Base-by-base conservation (phyloP, 495 filamentous ascomycete species). In the Mytilinidion resinicola region DNA sequence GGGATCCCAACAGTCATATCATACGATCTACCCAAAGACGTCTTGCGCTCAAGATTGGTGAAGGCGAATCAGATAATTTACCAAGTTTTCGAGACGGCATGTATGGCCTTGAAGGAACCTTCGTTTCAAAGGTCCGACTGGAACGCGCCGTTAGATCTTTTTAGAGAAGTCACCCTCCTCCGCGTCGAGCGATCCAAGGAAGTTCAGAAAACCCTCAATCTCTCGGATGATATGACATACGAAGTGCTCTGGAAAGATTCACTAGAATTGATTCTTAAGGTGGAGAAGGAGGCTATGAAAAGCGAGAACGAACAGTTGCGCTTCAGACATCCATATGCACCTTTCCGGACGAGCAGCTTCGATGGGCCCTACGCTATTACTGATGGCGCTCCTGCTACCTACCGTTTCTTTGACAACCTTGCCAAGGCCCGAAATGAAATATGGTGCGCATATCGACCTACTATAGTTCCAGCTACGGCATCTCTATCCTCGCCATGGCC, bases 391-490 rank as follows among this genome's bases (percentile, higher is more conserved):
- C 39, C 55, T 1, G 52, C 62, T 1, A 57, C 57, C 1, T 61
- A 57, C 42, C 53, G 34, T 1, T 65, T 65, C 35, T 30, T 57
- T n/a, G 62, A 65, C 36, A 46, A 65, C 17, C 35, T 65, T 14
- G 62, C 62, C 4, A 46, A 49, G 33, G 62, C 57, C 11, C 46
- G 62, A 25, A 53, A 65, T 46, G 20, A 54, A 6, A 11, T 65
- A 1, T 65, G 62, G 62, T 37, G 42, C 8, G 36, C 37, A 35
- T 54, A 49, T 51, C 57, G 62, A n/a, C 62, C 43, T 10, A 57
- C 57, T 17, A 36, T 50, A 4, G 36, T 43, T 34, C 48, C 57
- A 0, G 42, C 25, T 39, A 54, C 46, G 9, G 39, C 57, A n/a
- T 33, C 53, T 9, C 54, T 65, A 7, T 48, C 57, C 19, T 15